These are phyloP conservation scores for Hibiscus syriacus DNA, from an alignment of 345 rosid species.

Conservation along the genomic window DNA sequence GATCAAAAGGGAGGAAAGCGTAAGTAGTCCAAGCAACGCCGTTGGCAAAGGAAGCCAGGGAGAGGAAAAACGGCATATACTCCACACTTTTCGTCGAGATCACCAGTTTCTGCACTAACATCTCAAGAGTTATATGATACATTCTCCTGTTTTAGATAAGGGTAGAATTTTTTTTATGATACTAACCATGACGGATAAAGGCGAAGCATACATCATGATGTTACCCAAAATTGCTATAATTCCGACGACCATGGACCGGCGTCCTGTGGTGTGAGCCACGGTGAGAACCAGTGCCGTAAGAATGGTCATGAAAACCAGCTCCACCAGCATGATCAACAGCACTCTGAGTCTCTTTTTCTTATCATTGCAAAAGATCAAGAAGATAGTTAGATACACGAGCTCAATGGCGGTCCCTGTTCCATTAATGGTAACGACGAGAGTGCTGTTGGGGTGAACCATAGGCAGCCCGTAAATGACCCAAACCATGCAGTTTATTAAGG, in stretches of 20 bases:
- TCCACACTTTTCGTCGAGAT: constrained; percentile 75
- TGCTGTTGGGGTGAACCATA: constrained; percentile 57
- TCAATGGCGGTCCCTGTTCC: constrained; percentile 57
- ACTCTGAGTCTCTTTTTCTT: constrained; percentile 33
- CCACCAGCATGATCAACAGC: constrained; percentile 20
- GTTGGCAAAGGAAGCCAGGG: constrained; percentile 58
- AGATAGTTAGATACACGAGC: constrained; percentile 39
- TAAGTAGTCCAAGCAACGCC: constrained; percentile 62
- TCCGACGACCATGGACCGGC: constrained; percentile 52
- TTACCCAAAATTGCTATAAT: constrained; percentile 49
- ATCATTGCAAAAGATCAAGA: constrained; percentile 30
- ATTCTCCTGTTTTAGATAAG: too few species aligned
- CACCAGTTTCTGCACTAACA: constrained; percentile 64
- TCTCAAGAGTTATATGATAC: neutral
- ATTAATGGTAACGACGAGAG: constrained; percentile 63
- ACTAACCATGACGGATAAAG: constrained; percentile 76
- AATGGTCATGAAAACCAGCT: constrained; percentile 32
- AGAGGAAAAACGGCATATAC: constrained; percentile 76
- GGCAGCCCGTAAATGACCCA: constrained; percentile 89
- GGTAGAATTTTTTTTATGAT: too few species aligned
- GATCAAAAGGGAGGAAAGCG: constrained; percentile 63
- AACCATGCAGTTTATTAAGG: constrained; percentile 64
- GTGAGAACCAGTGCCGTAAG: constrained; percentile 34
- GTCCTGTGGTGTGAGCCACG: constrained; percentile 34
- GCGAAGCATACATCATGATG: constrained; percentile 82